A percentile compares a stretch with the other conserved stretches of the same genome.
Conservation (phyloP, 345 rosid genomes). For the Leavenworthia alabamica region DNA sequence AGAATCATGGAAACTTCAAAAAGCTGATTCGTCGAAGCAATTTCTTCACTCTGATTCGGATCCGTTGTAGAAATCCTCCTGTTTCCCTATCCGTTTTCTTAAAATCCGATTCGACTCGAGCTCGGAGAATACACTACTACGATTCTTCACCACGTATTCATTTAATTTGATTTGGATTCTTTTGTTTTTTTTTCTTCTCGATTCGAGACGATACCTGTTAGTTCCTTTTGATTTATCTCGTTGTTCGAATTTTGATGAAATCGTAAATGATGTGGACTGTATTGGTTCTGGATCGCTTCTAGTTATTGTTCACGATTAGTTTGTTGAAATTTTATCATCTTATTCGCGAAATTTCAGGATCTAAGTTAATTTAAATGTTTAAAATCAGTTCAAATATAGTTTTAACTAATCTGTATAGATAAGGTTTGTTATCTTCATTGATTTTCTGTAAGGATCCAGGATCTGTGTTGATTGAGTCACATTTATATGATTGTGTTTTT, state of each 20-base stretch:
- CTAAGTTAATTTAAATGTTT: background rate
- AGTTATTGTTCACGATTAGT: background rate
- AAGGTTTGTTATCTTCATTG: conserved; percentile 4
- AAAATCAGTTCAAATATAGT: background rate
- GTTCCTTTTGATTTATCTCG: background rate
- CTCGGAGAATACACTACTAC: background rate
- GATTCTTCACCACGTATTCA: conserved; percentile 16
- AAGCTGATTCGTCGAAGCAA: conserved; percentile 25
- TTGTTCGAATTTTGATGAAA: background rate
- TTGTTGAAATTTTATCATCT: background rate
- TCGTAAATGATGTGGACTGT: background rate
- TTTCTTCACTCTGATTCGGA: conserved; percentile 35
- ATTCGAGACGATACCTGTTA: conserved; percentile 1
- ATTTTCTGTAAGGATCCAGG: background rate
- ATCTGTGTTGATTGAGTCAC: conserved; percentile 2
- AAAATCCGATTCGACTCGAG: conserved; percentile 11
- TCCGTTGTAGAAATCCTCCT: conserved; percentile 15
- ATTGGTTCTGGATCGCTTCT: conserved; percentile 2
- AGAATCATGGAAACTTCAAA: conserved; percentile 30
- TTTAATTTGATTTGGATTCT: conserved; percentile 11
- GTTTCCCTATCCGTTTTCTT: conserved; percentile 43
- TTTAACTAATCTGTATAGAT: background rate
- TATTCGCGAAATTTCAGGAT: background rate
- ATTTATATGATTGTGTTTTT: background rate
- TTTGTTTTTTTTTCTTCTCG: background rate